Conservation (phyloP, 306 rosid genomes). For the Lablab purpureus region DNA sequence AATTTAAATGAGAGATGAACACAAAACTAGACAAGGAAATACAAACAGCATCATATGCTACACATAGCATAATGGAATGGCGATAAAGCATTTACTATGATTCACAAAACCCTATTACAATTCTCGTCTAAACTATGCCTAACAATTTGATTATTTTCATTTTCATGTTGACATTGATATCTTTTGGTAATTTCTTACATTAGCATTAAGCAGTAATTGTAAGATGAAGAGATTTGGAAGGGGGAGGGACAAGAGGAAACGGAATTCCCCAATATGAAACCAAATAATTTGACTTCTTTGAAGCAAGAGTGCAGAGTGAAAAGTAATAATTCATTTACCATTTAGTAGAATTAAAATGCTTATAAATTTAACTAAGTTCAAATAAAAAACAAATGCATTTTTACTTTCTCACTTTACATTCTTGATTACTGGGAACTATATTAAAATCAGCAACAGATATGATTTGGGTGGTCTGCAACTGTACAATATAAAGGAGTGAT, state of each 20-base stretch:
- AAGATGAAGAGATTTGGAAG: not conserved
- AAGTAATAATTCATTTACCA: not conserved
- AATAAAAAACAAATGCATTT: not conserved
- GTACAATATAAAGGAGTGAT: not conserved
- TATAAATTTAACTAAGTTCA: not conserved
- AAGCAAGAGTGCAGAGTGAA: not conserved
- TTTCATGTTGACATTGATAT: constrained; percentile 11
- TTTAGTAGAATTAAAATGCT: not conserved
- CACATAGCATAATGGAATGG: constrained; percentile 1
- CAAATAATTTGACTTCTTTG: not conserved
- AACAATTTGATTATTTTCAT: constrained; percentile 18
- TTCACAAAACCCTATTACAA: not conserved
- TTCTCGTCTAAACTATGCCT: constrained; percentile 13
- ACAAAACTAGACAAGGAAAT: constrained; percentile 18
- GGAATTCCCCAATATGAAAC: not conserved
- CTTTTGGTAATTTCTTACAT: not conserved
- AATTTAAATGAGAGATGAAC: constrained; percentile 12
- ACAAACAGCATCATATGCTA: constrained; percentile 5
- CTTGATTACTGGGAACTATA: not conserved
- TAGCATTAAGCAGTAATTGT: not conserved
- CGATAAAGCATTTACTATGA: not conserved
- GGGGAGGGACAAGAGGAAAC: not conserved
- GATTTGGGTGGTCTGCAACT: constrained; percentile 4
- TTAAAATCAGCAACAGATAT: constrained; percentile 12
- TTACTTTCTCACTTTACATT: not conserved